Evolutionary conservation across 2,329 filamentous ascomycete species (phyloP).

Genomic region (Fusarium virguliforme): DNA sequence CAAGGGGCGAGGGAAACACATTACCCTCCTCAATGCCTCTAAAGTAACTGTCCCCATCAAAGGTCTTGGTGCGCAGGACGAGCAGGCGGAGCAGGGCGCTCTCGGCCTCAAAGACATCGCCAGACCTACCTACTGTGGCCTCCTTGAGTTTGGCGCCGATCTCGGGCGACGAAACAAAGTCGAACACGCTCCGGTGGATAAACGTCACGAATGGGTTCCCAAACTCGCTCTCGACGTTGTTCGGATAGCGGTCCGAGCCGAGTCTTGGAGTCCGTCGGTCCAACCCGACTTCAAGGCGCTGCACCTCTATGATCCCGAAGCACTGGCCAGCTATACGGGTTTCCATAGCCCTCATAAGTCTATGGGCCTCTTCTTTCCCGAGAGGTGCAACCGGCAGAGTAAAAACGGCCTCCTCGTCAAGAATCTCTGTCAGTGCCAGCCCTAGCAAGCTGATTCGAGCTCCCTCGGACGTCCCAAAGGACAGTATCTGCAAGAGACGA

Average conservation of each 20-base stretch:
- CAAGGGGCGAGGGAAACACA: not conserved
- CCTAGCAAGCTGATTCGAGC: not conserved
- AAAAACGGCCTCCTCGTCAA: not conserved
- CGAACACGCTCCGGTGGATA: not conserved
- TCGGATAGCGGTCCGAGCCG: not conserved
- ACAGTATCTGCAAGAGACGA: not conserved
- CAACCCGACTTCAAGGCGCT: not conserved
- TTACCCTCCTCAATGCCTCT: fast-evolving
- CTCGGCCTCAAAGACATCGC: not conserved
- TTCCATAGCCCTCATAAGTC: not conserved
- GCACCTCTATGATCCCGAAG: not conserved
- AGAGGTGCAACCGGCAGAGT: not conserved
- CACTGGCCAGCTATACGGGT: not conserved
- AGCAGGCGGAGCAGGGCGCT: not conserved
- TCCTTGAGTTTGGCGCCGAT: not conserved
- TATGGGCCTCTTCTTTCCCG: not conserved
- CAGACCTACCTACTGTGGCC: not conserved
- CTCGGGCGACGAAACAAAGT: not conserved
- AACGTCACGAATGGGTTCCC: not conserved
- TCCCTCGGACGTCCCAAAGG: not conserved
- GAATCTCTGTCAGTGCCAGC: not conserved
- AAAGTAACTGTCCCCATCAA: no score
- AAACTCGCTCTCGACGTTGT: not conserved
- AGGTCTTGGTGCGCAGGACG: not conserved
- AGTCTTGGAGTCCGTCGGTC: not conserved